Percentiles rank a stretch among this genome's conserved stretches.
These are phyloP conservation scores for Meira nashicola DNA, from an alignment of 1,284 basidiomycete species.

Conservation along the genomic window DNA sequence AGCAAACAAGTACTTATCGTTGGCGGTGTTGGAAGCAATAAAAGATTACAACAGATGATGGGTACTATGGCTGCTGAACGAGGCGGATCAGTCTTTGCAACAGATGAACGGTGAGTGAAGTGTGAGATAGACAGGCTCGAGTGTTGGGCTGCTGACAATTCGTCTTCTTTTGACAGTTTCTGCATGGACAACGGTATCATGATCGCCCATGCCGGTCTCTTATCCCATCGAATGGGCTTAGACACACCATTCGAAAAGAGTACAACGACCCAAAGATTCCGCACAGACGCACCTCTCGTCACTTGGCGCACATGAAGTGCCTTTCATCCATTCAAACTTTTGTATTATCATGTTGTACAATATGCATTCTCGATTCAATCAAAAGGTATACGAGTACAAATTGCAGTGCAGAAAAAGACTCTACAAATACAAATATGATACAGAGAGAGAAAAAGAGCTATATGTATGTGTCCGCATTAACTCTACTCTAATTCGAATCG, in stretches of 20 bases:
- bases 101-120: slow-evolving; percentile 75
- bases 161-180: slow-evolving; percentile 62
- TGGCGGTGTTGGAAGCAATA: slow-evolving; percentile 87
- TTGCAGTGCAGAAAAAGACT: too few relatives aligned
- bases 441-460: slow-evolving; percentile 23
- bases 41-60: slow-evolving; percentile 96
- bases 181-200: slow-evolving; percentile 99
- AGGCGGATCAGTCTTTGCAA: slow-evolving; percentile 84
- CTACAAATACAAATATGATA: too few relatives aligned
- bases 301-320: slow-evolving; percentile 18
- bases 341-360: too few relatives aligned
- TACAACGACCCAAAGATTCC: slow-evolving; percentile 48
- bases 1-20: slow-evolving; percentile 94
- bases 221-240: slow-evolving; percentile 82
- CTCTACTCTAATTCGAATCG: too few relatives aligned
- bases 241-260: slow-evolving; percentile 42
- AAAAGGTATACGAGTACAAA: too few relatives aligned
- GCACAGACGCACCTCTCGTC: slow-evolving; percentile 47
- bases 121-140: background rate
- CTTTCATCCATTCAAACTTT: too few relatives aligned
- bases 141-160: background rate
- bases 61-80: slow-evolving; percentile 89
- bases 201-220: slow-evolving; percentile 95
- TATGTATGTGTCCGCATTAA: too few relatives aligned
- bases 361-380: too few relatives aligned